phyloP scores from a whole-genome alignment of 106 monocot species.

The Platanthera guangdongensis region DNA sequence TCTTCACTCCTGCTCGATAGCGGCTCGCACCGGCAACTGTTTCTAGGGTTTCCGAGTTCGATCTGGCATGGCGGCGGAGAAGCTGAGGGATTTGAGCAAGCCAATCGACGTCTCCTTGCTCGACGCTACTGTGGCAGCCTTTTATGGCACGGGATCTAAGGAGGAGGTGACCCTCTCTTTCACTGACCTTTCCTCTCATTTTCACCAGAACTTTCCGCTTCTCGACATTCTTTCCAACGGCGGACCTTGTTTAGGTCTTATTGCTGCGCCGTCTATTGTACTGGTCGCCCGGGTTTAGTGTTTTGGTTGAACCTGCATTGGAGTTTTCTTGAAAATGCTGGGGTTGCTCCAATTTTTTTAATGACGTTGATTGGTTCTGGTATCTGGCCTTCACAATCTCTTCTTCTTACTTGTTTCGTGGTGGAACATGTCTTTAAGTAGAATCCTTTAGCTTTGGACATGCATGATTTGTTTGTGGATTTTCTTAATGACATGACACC shows the following conservation, averaged over 20 bases:
- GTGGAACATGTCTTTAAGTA: not conserved
- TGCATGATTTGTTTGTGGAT: not conserved
- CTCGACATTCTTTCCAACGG: not conserved
- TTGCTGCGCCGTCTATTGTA: not conserved
- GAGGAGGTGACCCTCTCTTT: slow-evolving; percentile 60
- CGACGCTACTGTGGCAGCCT: slow-evolving; percentile 91
- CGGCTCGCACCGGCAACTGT: not conserved
- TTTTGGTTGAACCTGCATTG: slow-evolving; percentile 1
- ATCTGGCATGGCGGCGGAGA: slow-evolving; percentile 54
- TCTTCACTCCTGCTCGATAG: not conserved
- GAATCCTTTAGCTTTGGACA: not conserved
- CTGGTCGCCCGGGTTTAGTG: not conserved
- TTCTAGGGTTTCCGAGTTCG: slow-evolving; percentile 19
- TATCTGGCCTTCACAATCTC: not conserved
- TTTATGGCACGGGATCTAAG: slow-evolving; percentile 98
- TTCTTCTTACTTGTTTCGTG: not conserved
- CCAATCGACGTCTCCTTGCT: slow-evolving; percentile 95
- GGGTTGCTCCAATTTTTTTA: not conserved
- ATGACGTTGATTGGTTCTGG: not conserved
- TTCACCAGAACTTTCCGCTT: not conserved
- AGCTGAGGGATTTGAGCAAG: slow-evolving; percentile 75
- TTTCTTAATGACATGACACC: not conserved
- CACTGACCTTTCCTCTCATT: not conserved
- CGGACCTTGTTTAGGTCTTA: not conserved
- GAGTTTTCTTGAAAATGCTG: not conserved